These are phyloP conservation scores for Tolypocladium ovalisporum DNA, from an alignment of 2,329 filamentous ascomycete genomes.

Conservation along the genomic window DNA sequence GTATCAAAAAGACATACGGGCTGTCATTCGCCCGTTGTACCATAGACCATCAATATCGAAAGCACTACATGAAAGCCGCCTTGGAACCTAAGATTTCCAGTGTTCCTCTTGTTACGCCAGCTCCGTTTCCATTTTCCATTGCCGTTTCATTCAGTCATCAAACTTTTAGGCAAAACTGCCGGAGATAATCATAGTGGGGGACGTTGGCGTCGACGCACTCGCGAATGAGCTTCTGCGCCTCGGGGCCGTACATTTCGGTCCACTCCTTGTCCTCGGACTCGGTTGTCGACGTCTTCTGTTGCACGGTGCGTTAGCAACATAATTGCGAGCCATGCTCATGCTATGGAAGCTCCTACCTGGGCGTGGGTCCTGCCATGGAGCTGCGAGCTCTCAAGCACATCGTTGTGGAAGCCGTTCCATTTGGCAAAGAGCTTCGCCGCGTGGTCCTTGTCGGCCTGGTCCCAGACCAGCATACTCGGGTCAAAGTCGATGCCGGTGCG, in stretches of 20 bases:
- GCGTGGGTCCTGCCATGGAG: conserved; percentile 60
- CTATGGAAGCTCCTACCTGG: conserved; percentile 27
- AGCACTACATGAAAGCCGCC: background rate
- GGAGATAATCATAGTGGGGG: conserved; percentile 70
- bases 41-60: background rate
- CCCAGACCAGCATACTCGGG: conserved; percentile 75
- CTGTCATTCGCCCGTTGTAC: background rate
- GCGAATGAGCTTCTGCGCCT: conserved; percentile 59
- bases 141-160: background rate
- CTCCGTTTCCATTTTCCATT: background rate
- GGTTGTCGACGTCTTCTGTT: conserved; percentile 48
- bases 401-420: conserved; percentile 95
- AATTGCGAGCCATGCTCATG: background rate
- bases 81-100: background rate
- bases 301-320: background rate
- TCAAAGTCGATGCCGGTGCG: conserved; percentile 68
- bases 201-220: conserved; percentile 62
- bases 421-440: conserved; percentile 80
- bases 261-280: conserved; percentile 63
- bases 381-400: conserved; percentile 74
- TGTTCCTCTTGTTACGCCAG: background rate
- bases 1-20: background rate
- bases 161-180: conserved; percentile 62
- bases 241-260: conserved; percentile 61
- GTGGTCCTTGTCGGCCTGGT: conserved; percentile 60